Base-by-base conservation (phyloP, 2,329 filamentous ascomycete species). In the Colletotrichum orchidophilum region DNA sequence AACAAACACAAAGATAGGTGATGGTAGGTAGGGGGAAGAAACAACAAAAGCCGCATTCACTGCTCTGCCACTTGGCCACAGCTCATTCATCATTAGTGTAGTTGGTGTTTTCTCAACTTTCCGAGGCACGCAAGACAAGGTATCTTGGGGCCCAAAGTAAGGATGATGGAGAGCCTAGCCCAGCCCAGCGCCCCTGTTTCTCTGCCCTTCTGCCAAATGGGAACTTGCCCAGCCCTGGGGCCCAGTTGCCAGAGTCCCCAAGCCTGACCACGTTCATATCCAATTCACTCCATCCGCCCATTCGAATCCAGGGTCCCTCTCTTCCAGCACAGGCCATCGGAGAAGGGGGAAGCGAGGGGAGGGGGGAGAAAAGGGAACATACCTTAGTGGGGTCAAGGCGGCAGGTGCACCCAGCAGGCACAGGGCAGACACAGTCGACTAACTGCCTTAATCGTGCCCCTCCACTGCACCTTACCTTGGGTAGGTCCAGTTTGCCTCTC, bases 141-240 rank as follows among this genome's bases (percentile, higher is more conserved):
- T 18, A 63, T 58, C 64, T 54, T 69, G 24, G 42, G 58, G 58
- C 58, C 46, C 13, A 35, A 58, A 54, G 31, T 68, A 68, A 46
- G 59, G 39, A 21, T 21, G 39, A 46, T 46, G 21, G 39, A 54
- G 68, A 68, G 68, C 64, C 68, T 27, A 58, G 68, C 68, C 68
- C 64, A 68, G 68, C 64, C 64, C 46, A 68, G 68, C 31, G 68
- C 46, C 69, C 39, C 59, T 58, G 29, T 69, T 69, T 68, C 65
- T 63, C 53, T 58, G 59, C 53, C 64, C 64, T 65, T 69, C 64
- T 58, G 69, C 59, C 69, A 69, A 69, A 69, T 71, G 68, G 69
- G 69, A 63, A 71, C 53, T 46, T 68, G 52, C 57, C 63, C 63
- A 57, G 59, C 53, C 58, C 59, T 71, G 42, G 69, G 39, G 39